Conservation (phyloP, 148 eudicot genomes). For the Vaccinium vitisidaea region DNA sequence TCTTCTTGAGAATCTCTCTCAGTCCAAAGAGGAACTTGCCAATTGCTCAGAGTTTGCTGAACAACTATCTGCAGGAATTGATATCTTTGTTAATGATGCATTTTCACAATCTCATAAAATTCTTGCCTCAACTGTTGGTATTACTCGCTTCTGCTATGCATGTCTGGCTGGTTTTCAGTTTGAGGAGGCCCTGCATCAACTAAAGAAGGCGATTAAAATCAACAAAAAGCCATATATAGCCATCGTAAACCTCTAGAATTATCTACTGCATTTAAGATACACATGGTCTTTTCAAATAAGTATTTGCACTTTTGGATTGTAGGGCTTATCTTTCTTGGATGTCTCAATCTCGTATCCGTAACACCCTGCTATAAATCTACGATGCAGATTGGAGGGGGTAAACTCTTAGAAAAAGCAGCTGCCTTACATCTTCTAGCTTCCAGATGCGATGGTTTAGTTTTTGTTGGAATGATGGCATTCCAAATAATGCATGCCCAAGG, state of each 20-base stretch:
- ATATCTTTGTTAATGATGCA: conserved; percentile 81
- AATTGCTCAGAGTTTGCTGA: conserved; percentile 63
- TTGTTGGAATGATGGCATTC: conserved; percentile 85
- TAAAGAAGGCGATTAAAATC: conserved; percentile 41
- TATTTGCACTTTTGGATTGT: not conserved
- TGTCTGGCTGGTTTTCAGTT: conserved; percentile 80
- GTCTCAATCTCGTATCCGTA: not conserved
- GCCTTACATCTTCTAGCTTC: conserved; percentile 66
- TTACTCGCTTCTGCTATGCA: conserved; percentile 67
- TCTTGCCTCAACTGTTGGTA: conserved; percentile 87
- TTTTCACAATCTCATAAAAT: conserved; percentile 74
- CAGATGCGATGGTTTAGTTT: conserved; percentile 60
- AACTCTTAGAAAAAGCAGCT: conserved; percentile 57
- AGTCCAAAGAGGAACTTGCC: conserved; percentile 55
- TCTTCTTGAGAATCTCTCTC: conserved; percentile 60
- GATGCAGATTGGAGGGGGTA: conserved; percentile 76
- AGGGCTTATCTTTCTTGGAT: not conserved
- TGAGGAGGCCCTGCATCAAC: conserved; percentile 51
- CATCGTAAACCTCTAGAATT: conserved; percentile 45
- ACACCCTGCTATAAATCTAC: conserved; percentile 1
- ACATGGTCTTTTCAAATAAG: not conserved
- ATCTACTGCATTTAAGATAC: not conserved
- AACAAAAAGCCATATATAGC: conserved; percentile 49
- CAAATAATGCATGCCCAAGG: conserved; percentile 86
- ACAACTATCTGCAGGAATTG: conserved; percentile 53